These are phyloP conservation scores for Lojkania enalia DNA, from an alignment of 2,329 filamentous ascomycete species.

Conservation along the genomic window DNA sequence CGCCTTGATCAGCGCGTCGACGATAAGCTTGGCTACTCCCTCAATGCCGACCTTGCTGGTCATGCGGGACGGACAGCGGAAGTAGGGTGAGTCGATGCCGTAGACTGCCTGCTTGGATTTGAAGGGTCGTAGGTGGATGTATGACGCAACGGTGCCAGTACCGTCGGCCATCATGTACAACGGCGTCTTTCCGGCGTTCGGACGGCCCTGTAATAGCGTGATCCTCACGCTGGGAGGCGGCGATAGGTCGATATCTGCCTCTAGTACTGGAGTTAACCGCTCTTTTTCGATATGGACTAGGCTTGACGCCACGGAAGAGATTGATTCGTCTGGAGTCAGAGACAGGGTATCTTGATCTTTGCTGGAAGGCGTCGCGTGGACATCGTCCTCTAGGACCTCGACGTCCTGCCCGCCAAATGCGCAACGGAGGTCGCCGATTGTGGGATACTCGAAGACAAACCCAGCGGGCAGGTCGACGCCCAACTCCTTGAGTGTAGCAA, in stretches of 20 bases:
- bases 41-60: constrained; percentile 21
- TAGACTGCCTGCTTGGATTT: constrained; percentile 25
- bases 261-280: too few relatives aligned
- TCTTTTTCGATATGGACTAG: too few relatives aligned
- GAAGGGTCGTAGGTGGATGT: constrained; percentile 29
- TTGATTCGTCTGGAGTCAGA: not conserved
- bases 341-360: not conserved
- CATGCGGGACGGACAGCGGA: constrained; percentile 20
- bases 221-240: too few relatives aligned
- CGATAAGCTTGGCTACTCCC: too few relatives aligned
- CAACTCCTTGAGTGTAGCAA: not conserved
- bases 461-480: not conserved
- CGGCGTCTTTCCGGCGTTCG: too few relatives aligned
- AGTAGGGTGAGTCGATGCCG: constrained; percentile 35
- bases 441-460: not conserved
- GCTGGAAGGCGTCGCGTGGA: not conserved
- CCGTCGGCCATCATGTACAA: constrained; percentile 36
- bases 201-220: not conserved
- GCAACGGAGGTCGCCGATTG: not conserved
- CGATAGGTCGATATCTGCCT: too few relatives aligned
- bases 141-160: constrained; percentile 29
- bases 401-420: not conserved
- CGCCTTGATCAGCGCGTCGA: too few relatives aligned
- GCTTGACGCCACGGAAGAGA: too few relatives aligned
- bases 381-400: not conserved